Conservation (phyloP, 2,329 filamentous ascomycete species). For the Beauveria sp. region DNA sequence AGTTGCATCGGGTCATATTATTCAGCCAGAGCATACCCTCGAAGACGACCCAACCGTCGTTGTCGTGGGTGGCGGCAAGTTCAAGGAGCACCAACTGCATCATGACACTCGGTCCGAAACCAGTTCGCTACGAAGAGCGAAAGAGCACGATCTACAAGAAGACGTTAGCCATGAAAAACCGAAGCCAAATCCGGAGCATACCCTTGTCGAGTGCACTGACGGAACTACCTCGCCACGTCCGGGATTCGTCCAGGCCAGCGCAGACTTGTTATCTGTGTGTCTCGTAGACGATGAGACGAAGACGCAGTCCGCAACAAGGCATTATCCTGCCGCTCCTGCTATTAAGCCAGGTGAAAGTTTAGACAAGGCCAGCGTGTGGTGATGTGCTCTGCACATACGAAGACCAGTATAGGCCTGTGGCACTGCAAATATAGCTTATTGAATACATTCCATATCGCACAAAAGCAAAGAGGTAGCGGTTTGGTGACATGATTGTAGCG, state of each 20-base stretch:
- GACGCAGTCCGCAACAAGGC: no score
- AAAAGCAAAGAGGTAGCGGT: background rate
- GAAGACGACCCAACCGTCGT: conserved; percentile 1
- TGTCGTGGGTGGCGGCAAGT: background rate
- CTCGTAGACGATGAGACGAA: background rate
- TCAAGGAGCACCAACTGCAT: conserved; percentile 4
- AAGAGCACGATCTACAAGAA: background rate
- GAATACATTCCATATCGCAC: background rate
- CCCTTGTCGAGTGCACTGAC: background rate
- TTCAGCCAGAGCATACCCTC: conserved; percentile 6
- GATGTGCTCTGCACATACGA: no score
- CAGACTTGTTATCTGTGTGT: background rate
- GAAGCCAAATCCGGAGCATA: background rate
- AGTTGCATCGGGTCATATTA: conserved; percentile 4
- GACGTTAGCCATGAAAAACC: background rate
- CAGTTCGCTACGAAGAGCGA: background rate
- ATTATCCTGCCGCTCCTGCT: background rate
- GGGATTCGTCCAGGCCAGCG: background rate
- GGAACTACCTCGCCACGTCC: background rate
- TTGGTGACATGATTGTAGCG: background rate
- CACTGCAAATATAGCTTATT: background rate
- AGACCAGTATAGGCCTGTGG: background rate
- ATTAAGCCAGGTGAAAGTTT: background rate
- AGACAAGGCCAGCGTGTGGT: background rate
- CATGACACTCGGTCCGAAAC: background rate